phyloP scores from a whole-genome alignment of 2,329 filamentous ascomycete genomes.

The Aspergillus pseudonomiae region DNA sequence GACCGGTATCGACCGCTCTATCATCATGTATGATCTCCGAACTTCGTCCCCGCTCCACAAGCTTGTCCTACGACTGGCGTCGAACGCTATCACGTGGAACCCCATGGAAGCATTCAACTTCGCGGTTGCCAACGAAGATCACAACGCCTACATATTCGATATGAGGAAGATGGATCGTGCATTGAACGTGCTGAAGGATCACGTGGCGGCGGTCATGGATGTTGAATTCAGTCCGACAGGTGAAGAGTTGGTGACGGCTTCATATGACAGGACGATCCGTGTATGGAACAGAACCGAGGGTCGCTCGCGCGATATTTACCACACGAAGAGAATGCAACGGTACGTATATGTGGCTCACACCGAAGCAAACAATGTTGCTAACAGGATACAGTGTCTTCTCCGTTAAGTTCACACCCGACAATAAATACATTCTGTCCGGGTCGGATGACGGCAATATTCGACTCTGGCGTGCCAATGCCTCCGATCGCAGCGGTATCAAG shows the following conservation, averaged over 20 bases:
- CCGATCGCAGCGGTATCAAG: slow-evolving; percentile 80
- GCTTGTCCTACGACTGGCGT: slow-evolving; percentile 77
- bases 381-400: slow-evolving; percentile 69
- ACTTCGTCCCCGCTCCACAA: slow-evolving; percentile 82
- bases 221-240: slow-evolving; percentile 94
- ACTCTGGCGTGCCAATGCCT: slow-evolving; percentile 87
- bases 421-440: slow-evolving; percentile 83
- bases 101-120: slow-evolving; percentile 97
- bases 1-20: slow-evolving; percentile 78
- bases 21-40: slow-evolving; percentile 90
- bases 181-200: slow-evolving; percentile 85
- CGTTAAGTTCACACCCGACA: slow-evolving; percentile 82
- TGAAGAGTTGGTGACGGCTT: slow-evolving; percentile 87
- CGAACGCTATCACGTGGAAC: slow-evolving; percentile 87
- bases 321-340: slow-evolving; percentile 95
- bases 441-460: slow-evolving; percentile 92
- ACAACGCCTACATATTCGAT: slow-evolving; percentile 91
- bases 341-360: slow-evolving; percentile 26
- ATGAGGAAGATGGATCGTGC: slow-evolving; percentile 88
- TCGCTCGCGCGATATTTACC: slow-evolving; percentile 89
- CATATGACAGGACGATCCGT: slow-evolving; percentile 84
- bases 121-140: slow-evolving; percentile 90
- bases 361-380: slow-evolving; percentile 10
- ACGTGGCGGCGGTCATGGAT: slow-evolving; percentile 92
- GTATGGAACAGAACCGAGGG: slow-evolving; percentile 80